Evolutionary conservation across 2,329 filamentous ascomycete species (phyloP).

Genomic region (Aspergillus sp.): DNA sequence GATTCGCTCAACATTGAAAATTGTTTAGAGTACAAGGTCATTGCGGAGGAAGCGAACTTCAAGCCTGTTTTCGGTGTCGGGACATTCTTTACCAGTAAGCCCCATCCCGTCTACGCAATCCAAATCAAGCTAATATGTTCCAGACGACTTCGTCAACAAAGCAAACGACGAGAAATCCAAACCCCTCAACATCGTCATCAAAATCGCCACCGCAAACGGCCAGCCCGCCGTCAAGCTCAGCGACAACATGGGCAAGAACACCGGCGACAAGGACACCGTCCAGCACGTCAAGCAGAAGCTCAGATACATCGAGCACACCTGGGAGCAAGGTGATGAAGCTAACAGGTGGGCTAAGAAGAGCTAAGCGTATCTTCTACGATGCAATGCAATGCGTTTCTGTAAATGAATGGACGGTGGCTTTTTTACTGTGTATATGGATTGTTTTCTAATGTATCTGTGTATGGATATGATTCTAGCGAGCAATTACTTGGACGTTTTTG

Average conservation of each 20-base stretch:
- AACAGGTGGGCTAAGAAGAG: slow-evolving; percentile 61
- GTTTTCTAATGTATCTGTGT: background rate
- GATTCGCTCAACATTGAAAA: slow-evolving; percentile 88
- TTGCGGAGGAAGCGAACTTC: slow-evolving; percentile 74
- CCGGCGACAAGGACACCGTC: slow-evolving; percentile 73
- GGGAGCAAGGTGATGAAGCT: slow-evolving; percentile 77
- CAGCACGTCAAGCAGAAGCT: slow-evolving; percentile 75
- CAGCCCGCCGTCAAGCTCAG: slow-evolving; percentile 86
- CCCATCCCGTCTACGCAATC: background rate
- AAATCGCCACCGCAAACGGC: slow-evolving; percentile 77
- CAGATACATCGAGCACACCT: slow-evolving; percentile 78
- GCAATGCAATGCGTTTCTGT: no score
- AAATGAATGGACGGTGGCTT: background rate
- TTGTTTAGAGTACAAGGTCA: slow-evolving; percentile 81
- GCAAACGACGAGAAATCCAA: slow-evolving; percentile 73
- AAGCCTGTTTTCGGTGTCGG: slow-evolving; percentile 87
- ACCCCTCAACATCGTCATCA: slow-evolving; percentile 96
- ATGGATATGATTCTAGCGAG: background rate
- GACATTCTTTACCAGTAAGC: slow-evolving; percentile 78
- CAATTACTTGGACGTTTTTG: background rate
- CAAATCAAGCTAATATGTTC: background rate
- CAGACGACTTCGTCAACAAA: slow-evolving; percentile 72
- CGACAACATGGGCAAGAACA: slow-evolving; percentile 90
- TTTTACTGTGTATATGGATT: background rate
- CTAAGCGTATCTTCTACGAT: slow-evolving; percentile 1